Percentiles rank a stretch among this genome's conserved stretches.
Conservation (phyloP, 1,284 basidiomycete species). For the Cutaneotrichosporon arboriforme region DNA sequence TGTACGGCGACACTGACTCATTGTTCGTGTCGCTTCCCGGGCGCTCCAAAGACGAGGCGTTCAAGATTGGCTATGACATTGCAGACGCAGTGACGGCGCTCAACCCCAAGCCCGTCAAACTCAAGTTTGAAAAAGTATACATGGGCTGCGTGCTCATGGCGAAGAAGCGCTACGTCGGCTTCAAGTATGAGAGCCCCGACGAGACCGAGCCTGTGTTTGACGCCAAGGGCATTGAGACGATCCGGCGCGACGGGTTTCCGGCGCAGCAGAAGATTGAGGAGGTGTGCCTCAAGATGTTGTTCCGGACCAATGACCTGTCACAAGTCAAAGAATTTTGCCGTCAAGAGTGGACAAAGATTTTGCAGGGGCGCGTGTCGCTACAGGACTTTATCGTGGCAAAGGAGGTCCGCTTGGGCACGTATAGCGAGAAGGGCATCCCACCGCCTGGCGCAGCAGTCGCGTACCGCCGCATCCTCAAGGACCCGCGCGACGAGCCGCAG, state of each 20-base stretch:
- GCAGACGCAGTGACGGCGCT: conserved; percentile 75
- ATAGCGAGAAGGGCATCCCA: conserved; percentile 79
- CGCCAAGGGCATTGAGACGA: conserved; percentile 96
- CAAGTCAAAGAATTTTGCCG: conserved; percentile 83
- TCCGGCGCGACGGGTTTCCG: conserved; percentile 80
- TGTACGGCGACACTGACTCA: conserved; percentile 98
- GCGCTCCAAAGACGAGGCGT: conserved; percentile 86
- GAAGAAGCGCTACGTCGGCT: conserved; percentile 95
- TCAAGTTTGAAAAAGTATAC: conserved; percentile 99
- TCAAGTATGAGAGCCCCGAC: conserved; percentile 81
- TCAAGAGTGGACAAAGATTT: conserved; percentile 75
- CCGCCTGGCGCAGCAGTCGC: conserved; percentile 88
- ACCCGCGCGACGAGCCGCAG: conserved; percentile 77
- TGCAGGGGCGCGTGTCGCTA: conserved; percentile 70
- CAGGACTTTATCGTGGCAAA: conserved; percentile 94
- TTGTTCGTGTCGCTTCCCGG: conserved; percentile 85
- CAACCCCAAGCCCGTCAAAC: conserved; percentile 86
- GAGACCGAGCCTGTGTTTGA: conserved; percentile 79
- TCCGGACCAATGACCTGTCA: conserved; percentile 80
- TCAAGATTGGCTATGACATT: conserved; percentile 85
- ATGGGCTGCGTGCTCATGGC: conserved; percentile 87
- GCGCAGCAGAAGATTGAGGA: conserved; percentile 88
- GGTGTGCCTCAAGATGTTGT: conserved; percentile 80
- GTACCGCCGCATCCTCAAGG: conserved; percentile 64
- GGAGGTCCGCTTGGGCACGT: conserved; percentile 85